Evolutionary conservation across 495 filamentous ascomycete species (phyloP).

Genomic region (Aspergillus sclerotioniger): DNA sequence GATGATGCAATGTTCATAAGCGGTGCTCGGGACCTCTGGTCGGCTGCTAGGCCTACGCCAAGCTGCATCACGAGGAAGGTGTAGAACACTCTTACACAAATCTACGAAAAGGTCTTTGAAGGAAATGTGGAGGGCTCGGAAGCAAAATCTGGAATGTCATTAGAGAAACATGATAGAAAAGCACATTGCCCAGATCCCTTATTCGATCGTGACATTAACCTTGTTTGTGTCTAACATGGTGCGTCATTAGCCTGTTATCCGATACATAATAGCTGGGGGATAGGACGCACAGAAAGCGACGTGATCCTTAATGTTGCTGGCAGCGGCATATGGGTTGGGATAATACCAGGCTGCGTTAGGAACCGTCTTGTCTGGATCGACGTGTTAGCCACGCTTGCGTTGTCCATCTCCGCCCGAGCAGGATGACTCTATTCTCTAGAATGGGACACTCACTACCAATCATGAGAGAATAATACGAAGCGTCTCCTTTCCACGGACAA

Average conservation of each 20-base stretch:
- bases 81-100: no score
- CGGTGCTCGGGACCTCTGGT: no score
- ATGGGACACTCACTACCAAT: constrained; percentile 45
- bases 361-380: constrained; percentile 41
- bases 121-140: no score
- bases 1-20: no score
- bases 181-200: neutral
- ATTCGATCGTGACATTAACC: constrained; percentile 35
- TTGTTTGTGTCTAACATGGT: constrained; percentile 45
- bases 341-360: constrained; percentile 71
- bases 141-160: neutral
- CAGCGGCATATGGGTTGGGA: constrained; percentile 55
- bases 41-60: no score
- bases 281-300: constrained; percentile 63
- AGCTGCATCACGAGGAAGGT: no score
- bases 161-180: no score
- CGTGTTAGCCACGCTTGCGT: neutral
- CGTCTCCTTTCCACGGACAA: constrained; percentile 71
- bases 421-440: neutral
- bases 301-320: constrained; percentile 57
- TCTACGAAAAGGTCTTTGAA: no score
- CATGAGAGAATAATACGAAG: constrained; percentile 64
- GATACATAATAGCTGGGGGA: neutral
- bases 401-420: no score
- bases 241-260: neutral